Conservation (phyloP, 2,329 filamentous ascomycete genomes). For the Exophiala sideris region DNA sequence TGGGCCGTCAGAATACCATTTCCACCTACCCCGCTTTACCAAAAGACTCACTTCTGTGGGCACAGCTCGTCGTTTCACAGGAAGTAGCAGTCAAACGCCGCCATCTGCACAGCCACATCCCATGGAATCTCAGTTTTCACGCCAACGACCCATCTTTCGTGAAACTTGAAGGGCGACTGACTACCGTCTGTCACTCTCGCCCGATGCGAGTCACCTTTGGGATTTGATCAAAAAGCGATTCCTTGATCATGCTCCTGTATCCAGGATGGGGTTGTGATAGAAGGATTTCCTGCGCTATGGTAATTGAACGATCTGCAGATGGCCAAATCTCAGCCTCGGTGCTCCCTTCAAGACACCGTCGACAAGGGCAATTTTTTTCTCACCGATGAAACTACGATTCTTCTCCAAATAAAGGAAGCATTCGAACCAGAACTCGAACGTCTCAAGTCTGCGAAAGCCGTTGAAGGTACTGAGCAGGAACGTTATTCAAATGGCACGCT, state of each 20-base stretch:
- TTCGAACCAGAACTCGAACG: conserved; percentile 33
- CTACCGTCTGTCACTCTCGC: not conserved
- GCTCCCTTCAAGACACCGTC: conserved; percentile 24
- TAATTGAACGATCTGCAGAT: conserved; percentile 10
- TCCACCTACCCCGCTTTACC: no score
- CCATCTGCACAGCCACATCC: conserved; percentile 4
- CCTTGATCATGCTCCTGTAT: conserved; percentile 20
- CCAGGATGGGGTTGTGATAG: conserved; percentile 6
- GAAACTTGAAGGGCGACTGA: not conserved
- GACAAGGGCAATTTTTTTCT: conserved; percentile 21
- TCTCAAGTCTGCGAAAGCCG: conserved; percentile 31
- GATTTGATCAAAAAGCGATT: not conserved
- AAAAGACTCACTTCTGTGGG: no score
- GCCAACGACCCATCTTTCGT: not conserved
- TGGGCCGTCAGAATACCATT: not conserved
- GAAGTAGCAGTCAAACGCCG: no score
- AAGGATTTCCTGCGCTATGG: conserved; percentile 12
- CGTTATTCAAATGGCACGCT: conserved; percentile 19
- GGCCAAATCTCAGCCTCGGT: conserved; percentile 8
- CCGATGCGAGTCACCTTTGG: conserved; percentile 3
- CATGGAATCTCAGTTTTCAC: not conserved
- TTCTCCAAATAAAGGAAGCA: conserved; percentile 28
- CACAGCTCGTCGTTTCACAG: no score
- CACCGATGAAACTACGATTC: conserved; percentile 27
- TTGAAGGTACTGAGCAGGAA: conserved; percentile 21